These are phyloP conservation scores for Tripterygium wilfordii DNA, from an alignment of 177 flowering plant genomes.

Conservation along the genomic window DNA sequence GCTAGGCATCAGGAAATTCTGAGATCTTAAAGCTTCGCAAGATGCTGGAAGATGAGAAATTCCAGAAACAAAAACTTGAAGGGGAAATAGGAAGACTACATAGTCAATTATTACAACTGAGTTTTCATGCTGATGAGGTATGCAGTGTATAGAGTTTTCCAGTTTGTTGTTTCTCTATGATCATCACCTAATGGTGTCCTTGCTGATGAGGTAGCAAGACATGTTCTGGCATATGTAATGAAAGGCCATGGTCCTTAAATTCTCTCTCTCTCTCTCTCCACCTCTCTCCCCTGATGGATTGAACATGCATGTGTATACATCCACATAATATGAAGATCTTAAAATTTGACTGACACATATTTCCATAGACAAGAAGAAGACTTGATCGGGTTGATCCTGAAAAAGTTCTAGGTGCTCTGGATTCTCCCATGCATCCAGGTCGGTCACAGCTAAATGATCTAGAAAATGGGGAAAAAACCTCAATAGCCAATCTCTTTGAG, in stretches of 20 bases:
- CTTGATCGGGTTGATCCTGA: constrained; percentile 56
- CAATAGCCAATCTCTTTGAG: constrained; percentile 83
- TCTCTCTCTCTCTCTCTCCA: too few species aligned
- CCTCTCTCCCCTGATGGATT: too few species aligned
- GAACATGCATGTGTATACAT: too few species aligned
- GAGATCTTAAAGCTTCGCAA: constrained; percentile 69
- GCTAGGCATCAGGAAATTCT: constrained; percentile 59
- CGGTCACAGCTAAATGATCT: constrained; percentile 40
- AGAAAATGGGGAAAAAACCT: constrained; percentile 70
- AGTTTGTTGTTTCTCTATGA: not conserved
- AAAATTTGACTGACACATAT: too few species aligned
- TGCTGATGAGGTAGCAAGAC: too few species aligned
- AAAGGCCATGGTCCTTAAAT: too few species aligned
- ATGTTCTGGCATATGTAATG: too few species aligned
- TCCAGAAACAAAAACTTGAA: constrained; percentile 70
- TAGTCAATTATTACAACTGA: constrained; percentile 72
- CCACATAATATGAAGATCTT: too few species aligned
- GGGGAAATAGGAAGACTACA: constrained; percentile 67
- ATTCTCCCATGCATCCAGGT: constrained; percentile 55
- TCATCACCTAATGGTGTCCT: too few species aligned
- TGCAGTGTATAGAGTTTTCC: not conserved
- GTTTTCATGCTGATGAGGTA: constrained; percentile 94
- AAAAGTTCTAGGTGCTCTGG: constrained; percentile 32
- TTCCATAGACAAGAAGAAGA: constrained; percentile 57
- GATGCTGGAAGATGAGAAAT: constrained; percentile 70